These are phyloP conservation scores for Chlorella sp. DNA, from an alignment of 139 green algal species.

Conservation along the genomic window DNA sequence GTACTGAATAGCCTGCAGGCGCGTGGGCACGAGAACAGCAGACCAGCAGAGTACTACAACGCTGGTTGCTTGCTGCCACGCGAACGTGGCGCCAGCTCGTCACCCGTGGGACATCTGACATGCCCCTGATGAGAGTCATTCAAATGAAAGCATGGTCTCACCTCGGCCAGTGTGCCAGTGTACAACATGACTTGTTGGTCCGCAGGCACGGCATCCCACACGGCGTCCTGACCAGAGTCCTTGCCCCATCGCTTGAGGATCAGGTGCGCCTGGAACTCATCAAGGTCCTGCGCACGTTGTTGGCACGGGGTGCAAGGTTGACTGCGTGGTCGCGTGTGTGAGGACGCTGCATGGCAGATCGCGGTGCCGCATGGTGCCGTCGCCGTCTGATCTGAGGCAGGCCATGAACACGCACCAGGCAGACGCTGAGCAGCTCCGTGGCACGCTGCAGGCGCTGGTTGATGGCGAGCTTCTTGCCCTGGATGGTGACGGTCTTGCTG, in stretches of 20 bases:
- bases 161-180: not conserved
- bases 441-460: constrained; percentile 12
- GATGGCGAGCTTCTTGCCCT: constrained; percentile 24
- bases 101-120: not conserved
- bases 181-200: not conserved
- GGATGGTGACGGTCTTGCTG: not conserved
- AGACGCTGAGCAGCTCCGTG: constrained; percentile 11
- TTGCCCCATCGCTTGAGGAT: constrained; percentile 55
- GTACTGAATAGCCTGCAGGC: constrained; percentile 24
- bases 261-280: constrained; percentile 63
- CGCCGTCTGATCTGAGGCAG: too few species aligned
- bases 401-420: constrained; percentile 36
- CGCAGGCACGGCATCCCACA: not conserved
- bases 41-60: not conserved
- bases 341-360: too few species aligned
- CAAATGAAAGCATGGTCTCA: not conserved
- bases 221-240: constrained; percentile 11
- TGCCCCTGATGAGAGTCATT: not conserved
- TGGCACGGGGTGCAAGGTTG: too few species aligned
- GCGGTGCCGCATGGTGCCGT: too few species aligned
- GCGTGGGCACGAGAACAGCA: too few species aligned
- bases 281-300: constrained; percentile 52
- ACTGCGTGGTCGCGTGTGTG: too few species aligned
- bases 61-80: not conserved
- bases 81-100: not conserved